phyloP scores from a whole-genome alignment of 2,329 filamentous ascomycete species.

The Hypoxylon sp. region DNA sequence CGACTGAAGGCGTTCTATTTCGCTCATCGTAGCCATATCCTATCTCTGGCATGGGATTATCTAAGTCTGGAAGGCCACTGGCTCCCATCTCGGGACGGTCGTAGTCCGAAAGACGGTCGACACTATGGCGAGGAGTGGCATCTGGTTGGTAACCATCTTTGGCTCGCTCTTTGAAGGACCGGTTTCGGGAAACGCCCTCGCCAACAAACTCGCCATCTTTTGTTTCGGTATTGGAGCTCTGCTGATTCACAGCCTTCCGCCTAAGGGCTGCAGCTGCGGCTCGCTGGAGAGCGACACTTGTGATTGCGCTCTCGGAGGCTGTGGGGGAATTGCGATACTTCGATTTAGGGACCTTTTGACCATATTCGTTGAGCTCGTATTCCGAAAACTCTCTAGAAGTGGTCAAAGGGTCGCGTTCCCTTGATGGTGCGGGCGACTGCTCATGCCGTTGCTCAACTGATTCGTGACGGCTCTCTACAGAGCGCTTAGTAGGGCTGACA shows the following conservation, averaged over 20 bases:
- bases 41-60: slow-evolving; percentile 83
- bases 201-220: slow-evolving; percentile 60
- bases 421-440: slow-evolving; percentile 57
- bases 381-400: slow-evolving; percentile 65
- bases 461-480: slow-evolving; percentile 58
- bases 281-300: slow-evolving; percentile 66
- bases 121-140: slow-evolving; percentile 70
- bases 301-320: slow-evolving; percentile 70
- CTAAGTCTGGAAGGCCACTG: slow-evolving; percentile 76
- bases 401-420: slow-evolving; percentile 48
- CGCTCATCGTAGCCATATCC: slow-evolving; percentile 75
- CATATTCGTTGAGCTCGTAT: slow-evolving; percentile 72
- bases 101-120: slow-evolving; percentile 69
- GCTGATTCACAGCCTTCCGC: slow-evolving; percentile 62
- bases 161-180: slow-evolving; percentile 76
- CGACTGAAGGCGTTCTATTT: slow-evolving; percentile 87
- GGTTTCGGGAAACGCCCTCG: slow-evolving; percentile 71
- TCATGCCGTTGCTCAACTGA: slow-evolving; percentile 59
- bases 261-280: slow-evolving; percentile 67
- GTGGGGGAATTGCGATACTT: slow-evolving; percentile 67
- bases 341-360: slow-evolving; percentile 66
- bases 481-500: slow-evolving; percentile 60
- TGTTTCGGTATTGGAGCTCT: slow-evolving; percentile 53
- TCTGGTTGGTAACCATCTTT: slow-evolving; percentile 69
- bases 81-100: slow-evolving; percentile 73